Evolutionary conservation across 805 yeast species (phyloP).

Genomic region (Ogataea saltuana): DNA sequence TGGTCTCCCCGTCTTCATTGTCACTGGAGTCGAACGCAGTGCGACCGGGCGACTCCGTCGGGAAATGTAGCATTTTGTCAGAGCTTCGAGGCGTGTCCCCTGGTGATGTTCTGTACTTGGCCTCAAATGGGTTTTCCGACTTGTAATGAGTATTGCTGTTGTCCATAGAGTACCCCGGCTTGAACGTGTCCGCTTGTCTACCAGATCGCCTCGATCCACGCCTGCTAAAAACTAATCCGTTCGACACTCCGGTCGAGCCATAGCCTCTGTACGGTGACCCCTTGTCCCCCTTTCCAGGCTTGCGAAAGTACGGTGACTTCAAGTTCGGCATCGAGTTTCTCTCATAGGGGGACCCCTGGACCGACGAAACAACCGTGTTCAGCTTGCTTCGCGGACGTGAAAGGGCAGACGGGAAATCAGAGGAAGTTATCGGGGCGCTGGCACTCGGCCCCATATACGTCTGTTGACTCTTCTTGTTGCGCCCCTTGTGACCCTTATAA

Average conservation of each 20-base stretch:
- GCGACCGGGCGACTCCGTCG: constrained; percentile 6
- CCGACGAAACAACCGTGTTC: constrained; percentile 5
- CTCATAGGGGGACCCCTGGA: neutral
- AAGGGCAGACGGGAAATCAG: neutral
- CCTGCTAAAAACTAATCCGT: neutral
- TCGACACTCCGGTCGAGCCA: constrained; percentile 1
- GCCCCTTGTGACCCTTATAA: neutral
- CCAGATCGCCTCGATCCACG: neutral
- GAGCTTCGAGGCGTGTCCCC: constrained; percentile 1
- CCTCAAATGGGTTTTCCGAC: constrained; percentile 22
- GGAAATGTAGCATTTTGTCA: constrained; percentile 1
- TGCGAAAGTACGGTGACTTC: constrained; percentile 1
- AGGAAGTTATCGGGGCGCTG: constrained; percentile 6
- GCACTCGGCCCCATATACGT: neutral
- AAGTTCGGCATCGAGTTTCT: constrained; percentile 1
- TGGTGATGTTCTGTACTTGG: constrained; percentile 3
- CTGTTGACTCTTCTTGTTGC: neutral
- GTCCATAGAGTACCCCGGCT: constrained; percentile 9
- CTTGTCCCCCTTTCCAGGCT: neutral
- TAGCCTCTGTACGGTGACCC: constrained; percentile 1
- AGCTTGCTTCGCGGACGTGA: constrained; percentile 7
- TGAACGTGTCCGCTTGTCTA: constrained; percentile 6
- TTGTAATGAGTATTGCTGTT: constrained; percentile 10
- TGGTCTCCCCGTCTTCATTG: constrained; percentile 19
- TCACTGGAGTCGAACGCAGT: constrained; percentile 10